Conservation (phyloP, 441 rosid genomes). For the Gossypium davidsonii region DNA sequence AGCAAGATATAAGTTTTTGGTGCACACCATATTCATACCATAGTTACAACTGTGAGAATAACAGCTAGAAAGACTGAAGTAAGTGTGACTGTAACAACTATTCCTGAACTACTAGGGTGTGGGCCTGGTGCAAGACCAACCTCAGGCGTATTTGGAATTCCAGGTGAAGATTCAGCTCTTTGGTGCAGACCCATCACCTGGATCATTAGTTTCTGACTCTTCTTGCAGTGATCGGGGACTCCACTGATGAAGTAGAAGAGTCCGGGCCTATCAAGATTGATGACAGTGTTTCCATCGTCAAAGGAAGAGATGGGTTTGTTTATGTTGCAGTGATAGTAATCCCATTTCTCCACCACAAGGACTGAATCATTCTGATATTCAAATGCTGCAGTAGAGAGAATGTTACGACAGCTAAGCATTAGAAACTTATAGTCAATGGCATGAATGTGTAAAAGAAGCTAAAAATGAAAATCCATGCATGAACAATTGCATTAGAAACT, state of each 20-base stretch:
- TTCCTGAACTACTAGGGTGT: slow-evolving; percentile 36
- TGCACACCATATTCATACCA: not conserved
- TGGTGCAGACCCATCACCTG: slow-evolving; percentile 70
- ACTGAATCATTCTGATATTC: slow-evolving; percentile 77
- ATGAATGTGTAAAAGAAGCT: no score
- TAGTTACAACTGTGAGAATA: not conserved
- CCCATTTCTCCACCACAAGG: slow-evolving; percentile 72
- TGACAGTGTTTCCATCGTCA: slow-evolving; percentile 57
- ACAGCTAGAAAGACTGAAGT: slow-evolving; percentile 10
- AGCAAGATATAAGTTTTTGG: not conserved
- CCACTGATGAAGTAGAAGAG: slow-evolving; percentile 79
- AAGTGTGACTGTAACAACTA: slow-evolving; percentile 4
- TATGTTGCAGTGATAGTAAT: slow-evolving; percentile 67
- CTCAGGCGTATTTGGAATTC: slow-evolving; percentile 41
- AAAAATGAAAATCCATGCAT: no score
- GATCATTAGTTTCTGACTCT: slow-evolving; percentile 63
- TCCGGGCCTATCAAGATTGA: slow-evolving; percentile 62
- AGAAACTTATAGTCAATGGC: not conserved
- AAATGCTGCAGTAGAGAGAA: slow-evolving; percentile 37
- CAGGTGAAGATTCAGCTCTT: slow-evolving; percentile 30
- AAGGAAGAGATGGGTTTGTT: slow-evolving; percentile 40
- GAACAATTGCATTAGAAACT: slow-evolving; percentile 15
- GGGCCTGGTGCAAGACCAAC: slow-evolving; percentile 25
- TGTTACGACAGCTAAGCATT: not conserved
- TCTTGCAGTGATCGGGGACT: slow-evolving; percentile 45